Evolutionary conservation across 768 basidiomycete genomes (phyloP).

Genomic region (Serpula lacrymans): DNA sequence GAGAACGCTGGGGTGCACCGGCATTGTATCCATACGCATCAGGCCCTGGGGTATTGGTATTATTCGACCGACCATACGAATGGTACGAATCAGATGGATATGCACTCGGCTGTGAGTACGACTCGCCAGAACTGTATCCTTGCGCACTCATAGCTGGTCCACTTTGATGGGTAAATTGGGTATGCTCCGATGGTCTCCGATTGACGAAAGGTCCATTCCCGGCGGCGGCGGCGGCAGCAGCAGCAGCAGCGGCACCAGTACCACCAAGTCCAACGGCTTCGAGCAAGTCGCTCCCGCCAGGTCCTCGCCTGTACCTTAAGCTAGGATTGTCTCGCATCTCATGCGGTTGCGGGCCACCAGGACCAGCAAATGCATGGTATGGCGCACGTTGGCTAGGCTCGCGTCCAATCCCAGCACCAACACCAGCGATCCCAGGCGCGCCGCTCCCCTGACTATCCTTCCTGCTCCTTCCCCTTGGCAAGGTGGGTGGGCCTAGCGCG

Average conservation of each 20-base stretch:
- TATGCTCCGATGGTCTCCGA: slow-evolving; percentile 22
- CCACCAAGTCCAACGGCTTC: slow-evolving; percentile 23
- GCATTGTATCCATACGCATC: slow-evolving; percentile 28
- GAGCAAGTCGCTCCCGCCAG: slow-evolving; percentile 15
- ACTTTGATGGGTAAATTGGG: slow-evolving; percentile 22
- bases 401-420: slow-evolving; percentile 28
- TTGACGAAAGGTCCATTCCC: slow-evolving; percentile 10
- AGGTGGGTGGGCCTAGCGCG: slow-evolving; percentile 17
- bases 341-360: slow-evolving; percentile 17
- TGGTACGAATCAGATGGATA: slow-evolving; percentile 15
- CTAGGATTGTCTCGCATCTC: slow-evolving; percentile 14
- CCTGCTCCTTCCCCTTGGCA: slow-evolving; percentile 19
- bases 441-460: slow-evolving; percentile 28
- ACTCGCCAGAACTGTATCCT: slow-evolving; percentile 15
- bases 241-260: slow-evolving; percentile 9
- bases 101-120: slow-evolving; percentile 24
- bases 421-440: slow-evolving; percentile 38
- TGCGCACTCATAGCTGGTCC: slow-evolving; percentile 13
- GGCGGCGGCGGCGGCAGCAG: slow-evolving; percentile 8
- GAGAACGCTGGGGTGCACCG: slow-evolving; percentile 7
- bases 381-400: slow-evolving; percentile 28
- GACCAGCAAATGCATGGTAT: slow-evolving; percentile 38
- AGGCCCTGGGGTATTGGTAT: slow-evolving; percentile 12
- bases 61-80: slow-evolving; percentile 17
- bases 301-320: slow-evolving; percentile 16